These are phyloP conservation scores for Dalechampia spathulata DNA, from an alignment of 441 rosid species.

Conservation along the genomic window DNA sequence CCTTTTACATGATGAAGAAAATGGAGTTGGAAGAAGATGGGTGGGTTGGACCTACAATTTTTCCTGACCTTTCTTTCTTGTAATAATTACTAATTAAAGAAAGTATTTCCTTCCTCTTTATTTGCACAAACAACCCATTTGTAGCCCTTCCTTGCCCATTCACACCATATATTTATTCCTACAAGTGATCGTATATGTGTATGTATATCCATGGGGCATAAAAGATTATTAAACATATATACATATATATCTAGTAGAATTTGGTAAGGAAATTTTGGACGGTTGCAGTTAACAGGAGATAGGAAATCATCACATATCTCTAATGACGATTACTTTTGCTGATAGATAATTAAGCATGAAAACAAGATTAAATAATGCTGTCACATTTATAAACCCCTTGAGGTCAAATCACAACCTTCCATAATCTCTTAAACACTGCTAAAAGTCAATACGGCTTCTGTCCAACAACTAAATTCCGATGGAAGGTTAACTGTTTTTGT, in stretches of 20 bases:
- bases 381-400: too few relatives aligned
- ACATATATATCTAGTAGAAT: neutral
- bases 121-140: conserved; percentile 1
- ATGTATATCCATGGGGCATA: too few relatives aligned
- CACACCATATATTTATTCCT: neutral
- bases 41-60: conserved; percentile 18
- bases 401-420: too few relatives aligned
- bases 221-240: too few relatives aligned
- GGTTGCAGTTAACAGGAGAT: conserved; percentile 23
- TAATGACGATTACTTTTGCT: neutral
- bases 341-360: conserved; percentile 14
- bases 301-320: too few relatives aligned
- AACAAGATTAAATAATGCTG: too few relatives aligned
- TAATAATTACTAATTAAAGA: conserved; percentile 13
- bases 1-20: conserved; percentile 10
- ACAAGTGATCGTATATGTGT: too few relatives aligned
- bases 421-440: too few relatives aligned
- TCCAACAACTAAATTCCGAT: too few relatives aligned
- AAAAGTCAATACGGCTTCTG: too few relatives aligned
- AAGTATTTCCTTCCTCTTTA: neutral
- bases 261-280: conserved; percentile 11
- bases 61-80: conserved; percentile 8
- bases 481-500: too few relatives aligned
- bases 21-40: conserved; percentile 9
- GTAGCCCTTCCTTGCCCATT: neutral